Conservation (phyloP, 2,329 filamentous ascomycete genomes). For the Rhynchosporium agropyri region DNA sequence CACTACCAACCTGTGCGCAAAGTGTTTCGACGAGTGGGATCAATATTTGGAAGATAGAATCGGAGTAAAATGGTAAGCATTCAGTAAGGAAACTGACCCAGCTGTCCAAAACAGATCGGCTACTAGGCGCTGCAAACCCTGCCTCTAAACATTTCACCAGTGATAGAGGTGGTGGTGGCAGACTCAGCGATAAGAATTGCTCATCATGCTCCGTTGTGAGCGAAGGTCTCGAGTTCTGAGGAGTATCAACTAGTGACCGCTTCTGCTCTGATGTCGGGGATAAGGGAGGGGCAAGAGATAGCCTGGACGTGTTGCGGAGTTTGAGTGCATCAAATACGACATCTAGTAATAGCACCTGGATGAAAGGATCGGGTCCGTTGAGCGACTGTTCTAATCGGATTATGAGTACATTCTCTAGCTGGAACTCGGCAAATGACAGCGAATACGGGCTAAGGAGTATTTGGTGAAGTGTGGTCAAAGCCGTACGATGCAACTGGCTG, state of each 20-base stretch:
- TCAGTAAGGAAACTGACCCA: slow-evolving; percentile 88
- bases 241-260: slow-evolving; percentile 34
- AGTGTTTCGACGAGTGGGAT: slow-evolving; percentile 90
- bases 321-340: slow-evolving; percentile 76
- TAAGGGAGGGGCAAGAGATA: slow-evolving; percentile 26
- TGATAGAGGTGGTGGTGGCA: slow-evolving; percentile 63
- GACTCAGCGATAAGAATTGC: slow-evolving; percentile 45
- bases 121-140: slow-evolving; percentile 74
- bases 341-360: slow-evolving; percentile 78
- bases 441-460: slow-evolving; percentile 68
- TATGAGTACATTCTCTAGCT: slow-evolving; percentile 72
- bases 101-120: slow-evolving; percentile 79
- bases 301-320: slow-evolving; percentile 52
- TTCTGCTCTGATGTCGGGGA: slow-evolving; percentile 39
- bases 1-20: slow-evolving; percentile 73
- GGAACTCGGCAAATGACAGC: slow-evolving; percentile 59
- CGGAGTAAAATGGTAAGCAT: slow-evolving; percentile 80
- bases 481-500: slow-evolving; percentile 70
- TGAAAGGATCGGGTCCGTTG: slow-evolving; percentile 63
- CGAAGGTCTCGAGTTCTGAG: slow-evolving; percentile 48
- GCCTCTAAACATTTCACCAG: slow-evolving; percentile 84
- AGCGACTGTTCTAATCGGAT: slow-evolving; percentile 66
- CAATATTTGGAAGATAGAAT: slow-evolving; percentile 85
- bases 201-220: slow-evolving; percentile 46
- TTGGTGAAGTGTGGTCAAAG: slow-evolving; percentile 70